phyloP scores from a whole-genome alignment of 2,329 filamentous ascomycete species.

The Phoma herbarum region DNA sequence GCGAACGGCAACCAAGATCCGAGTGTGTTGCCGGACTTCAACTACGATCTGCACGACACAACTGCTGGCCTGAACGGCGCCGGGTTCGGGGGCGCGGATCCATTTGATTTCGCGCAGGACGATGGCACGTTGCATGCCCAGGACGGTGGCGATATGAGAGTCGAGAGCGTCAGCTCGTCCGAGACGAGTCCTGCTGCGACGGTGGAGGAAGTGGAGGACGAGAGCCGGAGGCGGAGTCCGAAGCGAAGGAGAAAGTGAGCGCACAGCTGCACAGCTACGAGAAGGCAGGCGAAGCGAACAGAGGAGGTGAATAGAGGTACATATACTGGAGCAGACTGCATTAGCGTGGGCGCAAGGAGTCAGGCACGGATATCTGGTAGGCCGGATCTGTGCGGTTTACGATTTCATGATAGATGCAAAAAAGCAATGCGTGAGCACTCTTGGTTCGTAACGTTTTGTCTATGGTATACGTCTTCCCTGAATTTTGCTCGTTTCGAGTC shows the following conservation, averaged over 20 bases:
- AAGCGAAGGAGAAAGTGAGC: slow-evolving; percentile 45
- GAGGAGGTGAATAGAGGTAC: too few species aligned
- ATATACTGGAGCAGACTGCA: too few species aligned
- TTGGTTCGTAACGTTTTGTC: not conserved
- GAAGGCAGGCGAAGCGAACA: too few species aligned
- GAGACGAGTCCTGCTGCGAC: slow-evolving; percentile 51
- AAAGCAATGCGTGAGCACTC: not conserved
- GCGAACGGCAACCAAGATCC: slow-evolving; percentile 7
- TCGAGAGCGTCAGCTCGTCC: slow-evolving; percentile 55
- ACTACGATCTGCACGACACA: slow-evolving; percentile 32
- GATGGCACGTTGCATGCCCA: slow-evolving; percentile 20
- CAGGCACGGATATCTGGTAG: not conserved
- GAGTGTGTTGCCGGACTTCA: slow-evolving; percentile 37
- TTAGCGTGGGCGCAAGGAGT: not conserved
- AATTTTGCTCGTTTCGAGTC: too few species aligned
- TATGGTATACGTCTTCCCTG: too few species aligned
- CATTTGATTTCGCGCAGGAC: slow-evolving; percentile 16
- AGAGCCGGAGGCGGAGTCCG: slow-evolving; percentile 37
- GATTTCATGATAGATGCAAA: slow-evolving; percentile 6
- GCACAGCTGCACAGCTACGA: too few species aligned
- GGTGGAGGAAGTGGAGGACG: slow-evolving; percentile 49
- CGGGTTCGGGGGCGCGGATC: slow-evolving; percentile 12
- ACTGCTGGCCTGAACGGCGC: slow-evolving; percentile 13
- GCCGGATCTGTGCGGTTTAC: slow-evolving; percentile 3
- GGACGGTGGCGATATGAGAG: slow-evolving; percentile 33